Base-by-base conservation (phyloP, 306 rosid genomes). In the Adenanthera pavonina region DNA sequence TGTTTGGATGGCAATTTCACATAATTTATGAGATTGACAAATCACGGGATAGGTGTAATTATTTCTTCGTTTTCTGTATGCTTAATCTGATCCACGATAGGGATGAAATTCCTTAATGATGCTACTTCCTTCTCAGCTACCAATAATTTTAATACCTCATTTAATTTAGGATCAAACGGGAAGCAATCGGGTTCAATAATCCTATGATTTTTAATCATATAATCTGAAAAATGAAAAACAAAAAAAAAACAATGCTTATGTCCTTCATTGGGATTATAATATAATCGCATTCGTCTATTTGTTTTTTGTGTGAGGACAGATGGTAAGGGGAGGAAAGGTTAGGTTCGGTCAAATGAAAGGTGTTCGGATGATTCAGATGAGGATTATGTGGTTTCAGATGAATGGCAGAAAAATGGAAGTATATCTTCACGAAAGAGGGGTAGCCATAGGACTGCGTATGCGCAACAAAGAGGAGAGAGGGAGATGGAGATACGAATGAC, bases 331-430 rank as follows among this genome's bases (percentile, higher is more conserved):
- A 87, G 89, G 94, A 80, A 93, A 81, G 30, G 30, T 25, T 25
- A 25, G 30, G 79, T 75, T 84, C 80, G 78, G 86, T 82, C 89
- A 2, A 87, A 90, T 77, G 91, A 77, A 49, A 78, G 85, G 62
- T 86, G 85, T 54, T 93, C 97, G 0, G 99, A 95, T 86, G 97
- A 88, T 81, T 95, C 97, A 0, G 99, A 95, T 81, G 99, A 95
- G 90, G 99, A 95, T 72, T 95, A 90, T 83, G 98, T 93, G 49
- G 77, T 90, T 81, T 88, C 98, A 1, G 92, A 87, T 81, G 97
- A 89, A 19, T 79, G 0, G 53, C 67, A 3, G 77, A 79, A 83
- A 79, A 70, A 7, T 60, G 80, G 34, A 54, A 70, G 49, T 60
- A 84, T 47, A 83, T 67, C 77, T 9, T 74, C 60, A 12, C 75